A percentile compares a stretch with the other conserved stretches of the same genome.
Evolutionary conservation across 352 stramenopile genomes (phyloP).

Genomic region (Discostella stelligera): DNA sequence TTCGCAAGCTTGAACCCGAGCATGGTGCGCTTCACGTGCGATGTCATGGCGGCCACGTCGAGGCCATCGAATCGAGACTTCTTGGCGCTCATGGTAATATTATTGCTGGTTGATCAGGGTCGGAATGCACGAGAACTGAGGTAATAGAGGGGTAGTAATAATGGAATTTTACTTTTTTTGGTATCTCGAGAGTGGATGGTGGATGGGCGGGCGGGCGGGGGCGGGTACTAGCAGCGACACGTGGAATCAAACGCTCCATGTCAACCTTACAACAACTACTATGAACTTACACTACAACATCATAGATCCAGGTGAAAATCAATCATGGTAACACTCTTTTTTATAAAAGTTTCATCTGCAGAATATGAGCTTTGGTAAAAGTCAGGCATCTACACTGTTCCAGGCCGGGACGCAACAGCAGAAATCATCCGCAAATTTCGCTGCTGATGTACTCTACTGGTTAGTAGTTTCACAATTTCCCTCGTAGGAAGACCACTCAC

Average conservation of each 20-base stretch:
- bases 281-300: no score
- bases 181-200: no score
- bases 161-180: no score
- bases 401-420: conserved; percentile 44
- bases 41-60: conserved; percentile 74
- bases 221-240: no score
- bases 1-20: conserved; percentile 92
- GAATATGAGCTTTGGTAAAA: no score
- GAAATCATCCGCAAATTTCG: conserved; percentile 69
- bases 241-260: no score
- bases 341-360: no score
- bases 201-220: no score
- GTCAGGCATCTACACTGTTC: conserved; percentile 15
- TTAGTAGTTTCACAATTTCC: conserved; percentile 79
- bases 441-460: conserved; percentile 58
- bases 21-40: conserved; percentile 64
- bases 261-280: no score
- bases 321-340: no score
- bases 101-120: background rate
- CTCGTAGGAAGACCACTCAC: conserved; percentile 71
- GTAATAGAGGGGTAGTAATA: no score
- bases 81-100: conserved; percentile 10
- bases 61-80: conserved; percentile 81
- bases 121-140: background rate
- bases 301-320: no score